Percentiles rank a stretch among this genome's conserved stretches.
phyloP scores from a whole-genome alignment of 2,329 filamentous ascomycete species.

The Huntiella decipiens region DNA sequence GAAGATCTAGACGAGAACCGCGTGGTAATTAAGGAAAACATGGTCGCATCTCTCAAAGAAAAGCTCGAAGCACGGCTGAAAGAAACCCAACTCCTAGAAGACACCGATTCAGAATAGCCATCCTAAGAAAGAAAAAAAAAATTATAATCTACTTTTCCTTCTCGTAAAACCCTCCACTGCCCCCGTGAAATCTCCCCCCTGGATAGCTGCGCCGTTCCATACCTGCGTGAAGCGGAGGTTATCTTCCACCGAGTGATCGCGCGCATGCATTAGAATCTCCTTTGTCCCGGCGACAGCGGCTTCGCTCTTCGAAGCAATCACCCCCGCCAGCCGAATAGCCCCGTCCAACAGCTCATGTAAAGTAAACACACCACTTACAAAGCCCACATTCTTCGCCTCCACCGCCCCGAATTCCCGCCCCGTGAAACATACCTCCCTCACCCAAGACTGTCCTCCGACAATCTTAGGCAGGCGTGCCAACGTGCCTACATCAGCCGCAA shows the following conservation, averaged over 20 bases:
- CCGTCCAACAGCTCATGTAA: conserved; percentile 45
- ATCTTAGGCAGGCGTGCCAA: conserved; percentile 54
- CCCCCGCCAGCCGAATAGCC: conserved; percentile 41
- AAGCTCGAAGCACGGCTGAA: conserved; percentile 43
- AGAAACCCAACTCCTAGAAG: conserved; percentile 32
- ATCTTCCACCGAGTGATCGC: conserved; percentile 60
- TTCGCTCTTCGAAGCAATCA: conserved; percentile 66
- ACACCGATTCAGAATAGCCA: conserved; percentile 28
- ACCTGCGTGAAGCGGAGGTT: conserved; percentile 66
- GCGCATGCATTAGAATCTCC: conserved; percentile 63
- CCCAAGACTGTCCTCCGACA: conserved; percentile 53
- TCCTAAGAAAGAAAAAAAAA: not conserved
- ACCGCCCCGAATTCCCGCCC: conserved; percentile 49
- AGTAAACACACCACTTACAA: conserved; percentile 45
- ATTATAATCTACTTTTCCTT: not conserved
- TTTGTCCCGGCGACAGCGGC: conserved; percentile 79
- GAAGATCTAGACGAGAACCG: conserved; percentile 64
- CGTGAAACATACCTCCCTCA: conserved; percentile 59
- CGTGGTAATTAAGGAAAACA: conserved; percentile 55
- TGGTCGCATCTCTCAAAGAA: conserved; percentile 46
- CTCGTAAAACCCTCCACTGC: not conserved
- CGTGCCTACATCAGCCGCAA: conserved; percentile 64
- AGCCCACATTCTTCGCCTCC: conserved; percentile 51
- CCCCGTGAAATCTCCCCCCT: conserved; percentile 55
- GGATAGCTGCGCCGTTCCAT: conserved; percentile 73